Percentiles rank a stretch among this genome's conserved stretches.
Evolutionary conservation across 225 moss, liverwort and hornwort genomes (phyloP).

Genomic region (Pseudoscleropodium purum): DNA sequence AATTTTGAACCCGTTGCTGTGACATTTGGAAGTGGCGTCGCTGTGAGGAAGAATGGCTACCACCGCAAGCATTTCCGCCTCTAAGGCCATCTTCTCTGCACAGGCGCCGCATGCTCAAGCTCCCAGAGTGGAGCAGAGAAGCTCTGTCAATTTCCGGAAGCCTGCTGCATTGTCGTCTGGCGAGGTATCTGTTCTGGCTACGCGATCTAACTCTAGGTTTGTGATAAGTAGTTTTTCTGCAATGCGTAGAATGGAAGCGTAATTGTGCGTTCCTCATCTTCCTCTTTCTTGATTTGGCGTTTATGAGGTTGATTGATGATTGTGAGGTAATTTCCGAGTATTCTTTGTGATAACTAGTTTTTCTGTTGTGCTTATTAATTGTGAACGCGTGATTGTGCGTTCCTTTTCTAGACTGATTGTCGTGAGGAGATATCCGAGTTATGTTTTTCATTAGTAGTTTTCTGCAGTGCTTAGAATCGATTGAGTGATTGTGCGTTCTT

Average conservation of each 20-base stretch:
- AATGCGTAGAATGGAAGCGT: not conserved
- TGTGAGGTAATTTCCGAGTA: not conserved
- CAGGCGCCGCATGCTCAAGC: not conserved
- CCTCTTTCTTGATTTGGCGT: not conserved
- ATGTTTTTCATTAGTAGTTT: not conserved
- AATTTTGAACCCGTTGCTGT: not conserved
- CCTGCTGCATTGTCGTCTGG: constrained; percentile 9
- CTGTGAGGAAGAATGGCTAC: constrained; percentile 10
- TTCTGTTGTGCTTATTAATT: not conserved
- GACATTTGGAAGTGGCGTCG: not conserved
- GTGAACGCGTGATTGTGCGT: not conserved
- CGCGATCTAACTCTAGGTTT: not conserved
- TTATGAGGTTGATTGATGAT: not conserved
- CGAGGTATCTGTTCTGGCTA: not conserved
- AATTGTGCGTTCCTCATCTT: not conserved
- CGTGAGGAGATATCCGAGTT: not conserved
- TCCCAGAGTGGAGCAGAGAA: not conserved
- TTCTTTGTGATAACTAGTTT: not conserved
- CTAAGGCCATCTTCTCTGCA: constrained; percentile 5
- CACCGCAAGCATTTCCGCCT: constrained; percentile 12
- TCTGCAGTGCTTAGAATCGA: not conserved
- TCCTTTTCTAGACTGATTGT: not conserved
- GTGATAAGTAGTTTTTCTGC: not conserved
- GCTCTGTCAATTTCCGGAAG: constrained; percentile 4
- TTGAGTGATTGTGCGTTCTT: not conserved